Base-by-base conservation (phyloP, 768 basidiomycete species). In the Auriculariales sp. region DNA sequence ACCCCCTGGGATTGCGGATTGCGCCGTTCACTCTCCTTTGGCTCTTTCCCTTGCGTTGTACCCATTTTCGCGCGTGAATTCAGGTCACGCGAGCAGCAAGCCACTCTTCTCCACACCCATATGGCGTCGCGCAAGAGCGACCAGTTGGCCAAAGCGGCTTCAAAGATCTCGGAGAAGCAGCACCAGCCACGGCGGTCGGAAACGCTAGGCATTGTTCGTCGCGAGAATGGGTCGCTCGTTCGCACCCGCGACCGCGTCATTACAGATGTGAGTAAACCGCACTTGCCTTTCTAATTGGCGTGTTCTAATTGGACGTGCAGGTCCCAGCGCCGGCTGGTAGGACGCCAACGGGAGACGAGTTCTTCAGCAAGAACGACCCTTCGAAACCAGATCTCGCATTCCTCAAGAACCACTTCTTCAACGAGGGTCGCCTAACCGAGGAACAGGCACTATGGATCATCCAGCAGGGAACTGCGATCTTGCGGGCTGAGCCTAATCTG, bases 171-270 rank as follows among this genome's bases (percentile, higher is more conserved):
- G 45, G 44, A 57, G 52, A 73, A 68, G 48, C 66, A 89, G 58
- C 91, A 95, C 65, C 70, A 79, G 53, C 54, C 95, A 98, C 52
- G 92, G 94, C 67, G 95, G 95, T 24, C 83, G 77, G 58, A 44
- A 25, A 44, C 39, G 10, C 35, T 36, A 25, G 39, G 39, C 39
- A 19, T 44, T 25, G 39, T 44, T 10, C 17, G 39, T 5, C 39
- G 39, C 39, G 39, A 44, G 39, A 44, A 44, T 25, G 39, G 39
- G 14, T 24, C 39, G 6, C 39, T 44, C 1, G 39, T 95, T 59
- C 87, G 80, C 66, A 98, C 95, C 10, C 88, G 89, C 58, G 93
- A 97, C 65, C 78, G 94, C 57, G 89, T 95, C 42, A 78, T 97
- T 60, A 95, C 95, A 67, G 94, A 98, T 70, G 92, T 94, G 57